phyloP scores from a whole-genome alignment of 352 stramenopile species.

The Phytophthora hibernalis region DNA sequence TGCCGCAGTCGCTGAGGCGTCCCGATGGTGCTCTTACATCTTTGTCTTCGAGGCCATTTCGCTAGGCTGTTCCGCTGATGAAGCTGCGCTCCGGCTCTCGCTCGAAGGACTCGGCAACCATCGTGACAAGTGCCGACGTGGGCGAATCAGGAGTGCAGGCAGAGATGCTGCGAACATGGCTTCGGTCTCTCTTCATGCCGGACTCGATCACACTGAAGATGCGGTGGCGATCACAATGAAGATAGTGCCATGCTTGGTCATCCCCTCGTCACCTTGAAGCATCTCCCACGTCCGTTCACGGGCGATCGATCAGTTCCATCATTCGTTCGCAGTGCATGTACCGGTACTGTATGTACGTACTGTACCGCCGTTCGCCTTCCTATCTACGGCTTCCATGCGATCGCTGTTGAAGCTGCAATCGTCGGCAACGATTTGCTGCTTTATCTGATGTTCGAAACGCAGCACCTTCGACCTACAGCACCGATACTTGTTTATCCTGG shows the following conservation, averaged over 20 bases:
- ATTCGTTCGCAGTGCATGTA: slow-evolving; percentile 18
- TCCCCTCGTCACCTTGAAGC: slow-evolving; percentile 22
- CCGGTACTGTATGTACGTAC: too few species aligned
- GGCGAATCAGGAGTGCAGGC: slow-evolving; percentile 28
- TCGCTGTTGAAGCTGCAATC: too few species aligned
- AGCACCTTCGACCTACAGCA: neutral
- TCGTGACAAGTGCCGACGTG: slow-evolving; percentile 32
- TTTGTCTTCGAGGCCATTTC: slow-evolving; percentile 16
- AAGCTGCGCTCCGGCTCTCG: slow-evolving; percentile 29
- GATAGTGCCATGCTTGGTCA: neutral
- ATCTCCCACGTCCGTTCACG: slow-evolving; percentile 19
- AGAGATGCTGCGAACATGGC: slow-evolving; percentile 16
- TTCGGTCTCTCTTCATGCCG: neutral
- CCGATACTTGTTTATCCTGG: neutral
- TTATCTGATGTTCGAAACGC: too few species aligned
- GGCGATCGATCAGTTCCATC: slow-evolving; percentile 3
- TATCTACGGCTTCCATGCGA: too few species aligned
- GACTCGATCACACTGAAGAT: neutral
- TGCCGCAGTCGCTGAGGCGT: neutral
- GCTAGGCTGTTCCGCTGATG: slow-evolving; percentile 29
- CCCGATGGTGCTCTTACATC: slow-evolving; percentile 5
- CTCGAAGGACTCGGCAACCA: neutral
- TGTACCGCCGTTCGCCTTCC: neutral
- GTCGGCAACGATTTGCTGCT: too few species aligned
- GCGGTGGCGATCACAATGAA: neutral